These are phyloP conservation scores for Cyclotella choctawhatcheeana DNA, from an alignment of 108 stramenopile genomes.

Conservation along the genomic window DNA sequence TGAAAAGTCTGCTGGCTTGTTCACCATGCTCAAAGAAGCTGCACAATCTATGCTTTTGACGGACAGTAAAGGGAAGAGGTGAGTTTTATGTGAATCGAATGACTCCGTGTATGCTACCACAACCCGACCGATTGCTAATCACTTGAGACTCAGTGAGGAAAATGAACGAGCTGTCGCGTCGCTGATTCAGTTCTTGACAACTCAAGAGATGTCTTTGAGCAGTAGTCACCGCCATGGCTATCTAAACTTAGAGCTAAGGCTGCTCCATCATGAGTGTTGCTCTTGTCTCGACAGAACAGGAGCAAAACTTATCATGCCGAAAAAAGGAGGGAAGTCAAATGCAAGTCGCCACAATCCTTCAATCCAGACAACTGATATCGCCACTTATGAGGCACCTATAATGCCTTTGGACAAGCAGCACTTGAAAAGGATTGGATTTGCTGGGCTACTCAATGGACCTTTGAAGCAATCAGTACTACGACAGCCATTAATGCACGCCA, in stretches of 20 bases:
- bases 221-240: conserved; percentile 81
- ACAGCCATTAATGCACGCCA: conserved; percentile 83
- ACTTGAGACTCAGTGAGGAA: too few relatives aligned
- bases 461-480: conserved; percentile 81
- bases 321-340: conserved; percentile 15
- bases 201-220: conserved; percentile 80
- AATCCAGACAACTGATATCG: conserved; percentile 65
- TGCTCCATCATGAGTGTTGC: conserved; percentile 88
- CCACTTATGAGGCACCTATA: conserved; percentile 76
- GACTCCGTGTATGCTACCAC: too few relatives aligned
- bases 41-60: conserved; percentile 65
- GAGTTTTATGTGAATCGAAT: too few relatives aligned
- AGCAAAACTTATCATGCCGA: conserved; percentile 43
- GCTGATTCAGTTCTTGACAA: conserved; percentile 76
- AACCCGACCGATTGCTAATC: too few relatives aligned
- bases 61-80: conserved; percentile 30
- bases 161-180: conserved; percentile 58
- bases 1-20: conserved; percentile 84
- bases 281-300: conserved; percentile 47
- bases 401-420: conserved; percentile 70
- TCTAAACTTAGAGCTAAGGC: conserved; percentile 79
- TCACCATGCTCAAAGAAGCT: conserved; percentile 74
- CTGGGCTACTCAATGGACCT: conserved; percentile 71
- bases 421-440: conserved; percentile 65
- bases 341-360: conserved; percentile 31